Base-by-base conservation (phyloP, 306 rosid genomes). In the Acacia acuminata region DNA sequence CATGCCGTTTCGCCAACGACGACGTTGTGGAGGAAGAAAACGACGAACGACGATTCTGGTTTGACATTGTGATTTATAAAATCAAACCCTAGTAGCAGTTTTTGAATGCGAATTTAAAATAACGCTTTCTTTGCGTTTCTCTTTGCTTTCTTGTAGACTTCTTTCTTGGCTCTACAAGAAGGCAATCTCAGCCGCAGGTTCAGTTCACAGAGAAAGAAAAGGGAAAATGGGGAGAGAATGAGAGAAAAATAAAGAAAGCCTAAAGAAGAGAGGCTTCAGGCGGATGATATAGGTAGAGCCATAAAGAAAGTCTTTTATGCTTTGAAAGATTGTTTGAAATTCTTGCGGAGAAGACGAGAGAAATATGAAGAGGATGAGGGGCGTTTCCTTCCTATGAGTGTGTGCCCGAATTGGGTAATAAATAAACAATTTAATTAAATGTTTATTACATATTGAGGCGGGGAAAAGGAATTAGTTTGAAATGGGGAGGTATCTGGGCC, bases 1-100 rank as follows among this genome's bases (percentile, higher is more conserved):
- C 92, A 22, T 91, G 91, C 34, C 98, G 90, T 60, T 96, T 96
- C 0, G 94, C 94, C 90, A 91, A 25, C 10, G 98, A 93, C 24
- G 98, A 91, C 1, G 97, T 79, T 4, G 98, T 92, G 5, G 98
- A 92, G 1, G 94, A 90, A 0, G 97, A 87, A 77, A 92, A 92
- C 15, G 97, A 90, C 3, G 98, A 82, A 64, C 96, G 97, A 48
- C 99, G 94, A 79, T 87, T 93, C 83, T 87, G 90, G 76, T 72
- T 78, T 15, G 97, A 81, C 98, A 92, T 96, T 71, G 60, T 36
- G 9, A 8, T 24, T 32, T 12, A 15, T 4, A 10, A 11, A 63
- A 64, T 44, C 34, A 79, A 67, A 83, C 79, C 86, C 88, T 75
- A 58, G 76, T 74, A 50, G 71, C 42, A 73, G 20, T 50, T 82